Conservation (phyloP, 2,329 filamentous ascomycete species). For the Rhexocercosporidium sp. region DNA sequence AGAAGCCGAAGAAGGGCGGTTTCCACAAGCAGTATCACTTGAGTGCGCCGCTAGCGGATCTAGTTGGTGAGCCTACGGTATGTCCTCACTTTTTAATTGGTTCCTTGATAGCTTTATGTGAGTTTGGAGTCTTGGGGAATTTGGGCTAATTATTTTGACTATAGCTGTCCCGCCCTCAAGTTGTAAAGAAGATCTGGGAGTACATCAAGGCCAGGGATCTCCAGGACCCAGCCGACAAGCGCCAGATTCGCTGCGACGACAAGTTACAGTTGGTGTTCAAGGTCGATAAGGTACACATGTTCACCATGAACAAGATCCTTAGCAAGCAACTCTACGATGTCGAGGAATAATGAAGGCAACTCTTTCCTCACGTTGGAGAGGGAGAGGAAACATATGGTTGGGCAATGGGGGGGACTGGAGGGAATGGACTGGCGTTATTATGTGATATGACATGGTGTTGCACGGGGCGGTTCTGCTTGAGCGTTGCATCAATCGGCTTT, state of each 20-base stretch:
- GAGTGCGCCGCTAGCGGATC: slow-evolving; percentile 69
- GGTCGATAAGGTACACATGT: slow-evolving; percentile 92
- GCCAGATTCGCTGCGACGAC: slow-evolving; percentile 92
- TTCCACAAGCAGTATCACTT: slow-evolving; percentile 88
- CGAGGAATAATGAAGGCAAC: slow-evolving; percentile 58
- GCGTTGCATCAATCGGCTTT: background rate
- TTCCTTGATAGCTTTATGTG: background rate
- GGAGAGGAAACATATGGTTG: background rate
- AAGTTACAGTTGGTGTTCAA: slow-evolving; percentile 93
- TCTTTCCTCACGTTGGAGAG: background rate
- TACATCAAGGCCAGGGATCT: slow-evolving; percentile 89
- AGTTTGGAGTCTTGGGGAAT: background rate
- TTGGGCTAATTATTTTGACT: slow-evolving; percentile 11
- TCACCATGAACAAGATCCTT: slow-evolving; percentile 98
- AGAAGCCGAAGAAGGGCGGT: slow-evolving; percentile 78
- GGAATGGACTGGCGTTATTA: slow-evolving; percentile 7
- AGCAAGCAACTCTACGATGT: slow-evolving; percentile 87
- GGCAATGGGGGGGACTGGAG: background rate
- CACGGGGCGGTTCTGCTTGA: background rate
- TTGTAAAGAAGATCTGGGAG: slow-evolving; percentile 95
- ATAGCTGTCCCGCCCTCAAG: slow-evolving; percentile 89
- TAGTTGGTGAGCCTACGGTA: slow-evolving; percentile 73
- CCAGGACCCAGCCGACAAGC: slow-evolving; percentile 89
- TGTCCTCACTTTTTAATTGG: slow-evolving; percentile 35
- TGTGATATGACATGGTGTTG: slow-evolving; percentile 1